Percentiles rank a stretch among this genome's conserved stretches.
Conservation (phyloP, 1,284 basidiomycete genomes). For the Cryptococcus jaspeensis region DNA sequence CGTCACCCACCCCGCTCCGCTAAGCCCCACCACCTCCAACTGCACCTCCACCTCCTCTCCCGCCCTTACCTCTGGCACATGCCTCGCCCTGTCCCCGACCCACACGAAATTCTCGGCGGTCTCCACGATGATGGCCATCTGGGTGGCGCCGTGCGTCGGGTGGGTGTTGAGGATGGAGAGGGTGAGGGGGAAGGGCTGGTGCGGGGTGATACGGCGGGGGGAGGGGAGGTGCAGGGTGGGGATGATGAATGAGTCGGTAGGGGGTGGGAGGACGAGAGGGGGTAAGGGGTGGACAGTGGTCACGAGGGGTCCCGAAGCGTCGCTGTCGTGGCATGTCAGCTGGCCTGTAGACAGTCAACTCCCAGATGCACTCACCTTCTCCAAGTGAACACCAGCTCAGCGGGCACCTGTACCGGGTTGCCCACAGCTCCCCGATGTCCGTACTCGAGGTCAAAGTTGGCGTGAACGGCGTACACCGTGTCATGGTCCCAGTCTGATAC, state of each 20-base stretch:
- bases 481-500: conserved; percentile 16
- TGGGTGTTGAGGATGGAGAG: conserved; percentile 43
- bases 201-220: conserved; percentile 17
- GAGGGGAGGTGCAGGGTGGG: conserved; percentile 20
- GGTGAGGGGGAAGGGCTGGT: conserved; percentile 32
- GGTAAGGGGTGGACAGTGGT: conserved; percentile 26
- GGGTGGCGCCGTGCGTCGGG: conserved; percentile 25
- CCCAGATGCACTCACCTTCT: conserved; percentile 17
- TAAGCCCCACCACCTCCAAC: conserved; percentile 30
- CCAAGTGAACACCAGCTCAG: conserved; percentile 27
- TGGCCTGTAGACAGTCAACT: background rate
- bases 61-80: conserved; percentile 28
- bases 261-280: conserved; percentile 19
- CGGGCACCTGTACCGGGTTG: conserved; percentile 8
- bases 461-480: conserved; percentile 20
- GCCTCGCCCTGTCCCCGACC: conserved; percentile 32
- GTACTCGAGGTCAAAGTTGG: conserved; percentile 20
- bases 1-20: conserved; percentile 30
- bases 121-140: conserved; percentile 29
- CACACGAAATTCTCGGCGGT: conserved; percentile 47
- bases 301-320: conserved; percentile 5
- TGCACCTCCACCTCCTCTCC: conserved; percentile 18
- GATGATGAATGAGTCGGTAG: conserved; percentile 35
- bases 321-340: conserved; percentile 4
- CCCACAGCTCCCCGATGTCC: conserved; percentile 11